These are phyloP conservation scores for Fraxinus sp. DNA, from an alignment of 305 asterid species.

Conservation along the genomic window DNA sequence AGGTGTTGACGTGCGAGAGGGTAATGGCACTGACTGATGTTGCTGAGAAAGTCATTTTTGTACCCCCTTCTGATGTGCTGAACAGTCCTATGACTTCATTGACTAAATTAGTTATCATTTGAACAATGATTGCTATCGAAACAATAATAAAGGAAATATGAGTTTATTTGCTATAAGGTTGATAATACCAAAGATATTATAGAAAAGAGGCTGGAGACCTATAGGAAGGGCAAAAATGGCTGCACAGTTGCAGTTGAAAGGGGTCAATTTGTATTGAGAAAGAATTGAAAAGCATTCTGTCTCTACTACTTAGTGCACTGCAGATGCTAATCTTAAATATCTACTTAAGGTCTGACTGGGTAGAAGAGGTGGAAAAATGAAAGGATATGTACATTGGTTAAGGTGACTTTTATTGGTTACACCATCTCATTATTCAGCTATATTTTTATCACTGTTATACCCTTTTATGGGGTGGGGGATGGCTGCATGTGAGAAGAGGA, in stretches of 20 bases:
- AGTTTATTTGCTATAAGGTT: neutral
- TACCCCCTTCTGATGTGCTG: neutral
- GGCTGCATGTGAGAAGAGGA: neutral
- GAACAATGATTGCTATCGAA: neutral
- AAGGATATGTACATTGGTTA: neutral
- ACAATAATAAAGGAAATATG: neutral
- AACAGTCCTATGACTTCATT: neutral
- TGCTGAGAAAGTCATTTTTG: neutral
- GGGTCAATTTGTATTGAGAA: neutral
- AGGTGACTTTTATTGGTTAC: neutral
- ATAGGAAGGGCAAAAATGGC: neutral
- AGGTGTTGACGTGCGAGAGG: neutral
- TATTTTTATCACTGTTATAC: neutral
- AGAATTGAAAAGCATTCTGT: neutral
- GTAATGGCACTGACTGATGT: neutral
- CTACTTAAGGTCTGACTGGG: neutral
- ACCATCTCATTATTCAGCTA: neutral
- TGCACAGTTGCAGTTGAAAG: neutral
- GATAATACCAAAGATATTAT: neutral
- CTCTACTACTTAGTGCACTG: neutral
- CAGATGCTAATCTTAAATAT: neutral
- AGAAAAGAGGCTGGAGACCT: neutral
- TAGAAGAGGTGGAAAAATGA: neutral
- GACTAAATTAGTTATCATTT: neutral
- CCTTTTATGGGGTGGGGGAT: neutral